Conservation (phyloP, 371 early-diverging fungal species). For the Mortierella sp. region DNA sequence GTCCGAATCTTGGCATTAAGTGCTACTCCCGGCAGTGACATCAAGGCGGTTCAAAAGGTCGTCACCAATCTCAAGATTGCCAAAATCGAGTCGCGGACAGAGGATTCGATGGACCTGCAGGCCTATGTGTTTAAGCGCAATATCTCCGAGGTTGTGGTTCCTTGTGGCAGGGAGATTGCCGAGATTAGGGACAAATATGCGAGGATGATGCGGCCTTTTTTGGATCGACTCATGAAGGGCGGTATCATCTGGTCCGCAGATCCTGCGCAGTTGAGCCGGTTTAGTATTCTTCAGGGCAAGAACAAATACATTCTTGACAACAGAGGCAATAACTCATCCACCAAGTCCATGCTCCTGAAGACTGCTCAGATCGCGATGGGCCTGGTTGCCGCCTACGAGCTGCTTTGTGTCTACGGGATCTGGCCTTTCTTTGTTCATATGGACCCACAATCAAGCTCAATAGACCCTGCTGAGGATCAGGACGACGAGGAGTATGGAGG, state of each 20-base stretch:
- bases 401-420: conserved; percentile 76
- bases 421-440: conserved; percentile 68
- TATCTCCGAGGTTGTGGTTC: conserved; percentile 75
- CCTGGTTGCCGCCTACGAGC: conserved; percentile 67
- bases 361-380: conserved; percentile 30
- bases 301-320: conserved; percentile 53
- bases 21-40: conserved; percentile 90
- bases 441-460: conserved; percentile 29
- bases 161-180: conserved; percentile 71
- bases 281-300: conserved; percentile 63
- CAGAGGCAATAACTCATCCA: conserved; percentile 17
- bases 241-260: conserved; percentile 60
- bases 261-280: conserved; percentile 62
- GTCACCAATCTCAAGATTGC: conserved; percentile 83
- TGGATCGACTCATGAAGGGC: conserved; percentile 63
- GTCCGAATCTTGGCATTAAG: conserved; percentile 92
- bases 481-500: neutral
- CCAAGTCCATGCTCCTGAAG: conserved; percentile 54
- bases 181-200: conserved; percentile 61
- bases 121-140: conserved; percentile 80
- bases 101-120: conserved; percentile 89
- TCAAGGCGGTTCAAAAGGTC: conserved; percentile 85
- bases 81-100: conserved; percentile 89
- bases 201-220: conserved; percentile 59
- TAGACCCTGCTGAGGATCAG: neutral